phyloP scores from a whole-genome alignment of 345 rosid genomes.

The Iberis pinnata region DNA sequence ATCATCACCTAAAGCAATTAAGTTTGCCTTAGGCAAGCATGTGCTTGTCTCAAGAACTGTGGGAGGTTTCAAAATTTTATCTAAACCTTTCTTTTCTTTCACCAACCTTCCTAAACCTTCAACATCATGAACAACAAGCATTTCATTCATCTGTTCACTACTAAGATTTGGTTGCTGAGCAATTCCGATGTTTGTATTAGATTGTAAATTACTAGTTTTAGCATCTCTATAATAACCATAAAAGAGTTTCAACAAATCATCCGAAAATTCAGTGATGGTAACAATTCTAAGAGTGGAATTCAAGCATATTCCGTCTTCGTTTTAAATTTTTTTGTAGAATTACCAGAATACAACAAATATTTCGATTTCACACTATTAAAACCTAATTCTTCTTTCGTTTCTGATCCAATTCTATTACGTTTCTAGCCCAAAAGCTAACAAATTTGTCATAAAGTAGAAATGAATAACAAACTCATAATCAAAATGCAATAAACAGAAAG shows the following conservation, averaged over 20 bases:
- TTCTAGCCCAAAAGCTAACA: conserved; percentile 33
- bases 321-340: not conserved
- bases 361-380: conserved; percentile 30
- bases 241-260: conserved; percentile 5
- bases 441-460: conserved; percentile 18
- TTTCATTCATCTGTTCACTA: conserved; percentile 12
- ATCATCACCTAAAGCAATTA: conserved; percentile 12
- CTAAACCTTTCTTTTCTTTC: conserved; percentile 14
- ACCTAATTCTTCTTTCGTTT: conserved; percentile 29
- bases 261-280: conserved; percentile 6
- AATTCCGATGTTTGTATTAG: conserved; percentile 3
- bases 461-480: conserved; percentile 7
- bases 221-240: conserved; percentile 10
- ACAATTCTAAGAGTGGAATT: conserved; percentile 1
- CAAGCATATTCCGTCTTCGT: not conserved
- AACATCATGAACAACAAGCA: conserved; percentile 11
- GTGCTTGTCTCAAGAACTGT: not conserved
- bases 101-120: conserved; percentile 19
- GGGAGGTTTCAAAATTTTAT: conserved; percentile 1
- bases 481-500: not conserved
- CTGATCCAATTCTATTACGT: conserved; percentile 28
- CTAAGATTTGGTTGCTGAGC: conserved; percentile 12
- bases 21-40: conserved; percentile 6
- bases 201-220: conserved; percentile 9
- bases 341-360: conserved; percentile 31